Evolutionary conservation across 257 asterid species (phyloP).

Genomic region (Salvia rosmarinus): DNA sequence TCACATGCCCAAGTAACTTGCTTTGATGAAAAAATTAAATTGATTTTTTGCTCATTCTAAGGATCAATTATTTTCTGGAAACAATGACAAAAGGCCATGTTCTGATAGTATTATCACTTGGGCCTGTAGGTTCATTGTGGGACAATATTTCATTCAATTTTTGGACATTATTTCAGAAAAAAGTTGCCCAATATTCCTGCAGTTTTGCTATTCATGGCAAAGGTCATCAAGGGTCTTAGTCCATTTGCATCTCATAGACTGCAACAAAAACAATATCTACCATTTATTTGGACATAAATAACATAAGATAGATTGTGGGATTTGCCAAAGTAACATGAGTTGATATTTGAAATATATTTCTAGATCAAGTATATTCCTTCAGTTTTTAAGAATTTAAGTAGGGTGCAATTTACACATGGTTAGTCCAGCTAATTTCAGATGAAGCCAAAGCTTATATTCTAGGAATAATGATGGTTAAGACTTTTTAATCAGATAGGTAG

Average conservation of each 20-base stretch:
- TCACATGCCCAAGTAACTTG: slow-evolving; percentile 57
- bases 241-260: too few species aligned
- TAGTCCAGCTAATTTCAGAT: slow-evolving; percentile 33
- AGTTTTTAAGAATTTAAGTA: neutral
- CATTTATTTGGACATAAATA: neutral
- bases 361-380: neutral
- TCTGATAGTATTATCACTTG: slow-evolving; percentile 24
- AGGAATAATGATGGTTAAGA: slow-evolving; percentile 24
- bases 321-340: too few species aligned
- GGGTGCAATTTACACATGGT: slow-evolving; percentile 22
- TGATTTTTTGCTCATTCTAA: slow-evolving; percentile 30
- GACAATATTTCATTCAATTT: slow-evolving; percentile 7
- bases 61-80: slow-evolving; percentile 35
- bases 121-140: slow-evolving; percentile 1
- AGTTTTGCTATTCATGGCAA: slow-evolving; percentile 1
- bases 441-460: slow-evolving; percentile 42
- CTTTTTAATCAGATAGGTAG: slow-evolving; percentile 25
- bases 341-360: neutral
- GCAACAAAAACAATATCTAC: too few species aligned
- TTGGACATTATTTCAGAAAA: neutral
- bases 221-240: neutral
- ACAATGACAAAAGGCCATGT: slow-evolving; percentile 28
- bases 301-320: too few species aligned
- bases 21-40: slow-evolving; percentile 6
- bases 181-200: neutral